phyloP scores from a whole-genome alignment of 106 monocot genomes.

The Narthecium ossifragum region DNA sequence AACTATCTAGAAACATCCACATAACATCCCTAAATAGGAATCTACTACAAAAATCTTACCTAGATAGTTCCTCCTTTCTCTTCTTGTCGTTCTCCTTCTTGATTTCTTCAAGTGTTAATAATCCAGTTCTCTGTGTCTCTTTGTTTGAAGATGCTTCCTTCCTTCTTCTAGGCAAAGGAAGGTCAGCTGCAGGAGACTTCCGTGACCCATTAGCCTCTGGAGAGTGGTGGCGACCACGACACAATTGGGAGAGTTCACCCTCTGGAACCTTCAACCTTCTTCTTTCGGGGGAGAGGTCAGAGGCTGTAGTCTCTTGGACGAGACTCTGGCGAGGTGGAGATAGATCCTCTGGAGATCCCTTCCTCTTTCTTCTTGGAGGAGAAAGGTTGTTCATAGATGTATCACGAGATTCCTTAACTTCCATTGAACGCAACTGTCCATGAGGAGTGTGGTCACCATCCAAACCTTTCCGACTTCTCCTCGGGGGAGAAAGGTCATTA shows the following conservation, averaged over 20 bases:
- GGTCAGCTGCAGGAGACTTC: constrained; percentile 1
- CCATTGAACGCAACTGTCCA: neutral
- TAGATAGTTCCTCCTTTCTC: constrained; percentile 42
- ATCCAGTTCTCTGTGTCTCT: constrained; percentile 29
- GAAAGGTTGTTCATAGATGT: constrained; percentile 12
- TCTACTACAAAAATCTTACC: constrained; percentile 14
- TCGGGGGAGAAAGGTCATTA: constrained; percentile 30
- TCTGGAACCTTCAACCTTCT: neutral
- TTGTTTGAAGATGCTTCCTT: constrained; percentile 10
- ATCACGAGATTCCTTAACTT: too few relatives aligned
- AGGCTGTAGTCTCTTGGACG: neutral
- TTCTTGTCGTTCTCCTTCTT: constrained; percentile 42
- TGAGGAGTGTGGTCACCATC: constrained; percentile 12
- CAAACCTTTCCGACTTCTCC: constrained; percentile 11
- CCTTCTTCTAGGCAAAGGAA: constrained; percentile 22
- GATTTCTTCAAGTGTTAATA: constrained; percentile 44
- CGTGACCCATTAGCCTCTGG: neutral
- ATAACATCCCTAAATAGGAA: neutral
- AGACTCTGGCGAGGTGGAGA: constrained; percentile 1
- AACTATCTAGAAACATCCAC: neutral
- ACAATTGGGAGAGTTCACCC: constrained; percentile 12
- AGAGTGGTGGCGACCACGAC: neutral
- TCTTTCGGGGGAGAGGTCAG: too few relatives aligned
- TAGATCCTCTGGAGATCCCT: constrained; percentile 7
- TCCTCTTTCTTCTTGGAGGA: constrained; percentile 20